Evolutionary conservation across 176 grass and related monocot species (phyloP).

Genomic region (Musa itinerans): DNA sequence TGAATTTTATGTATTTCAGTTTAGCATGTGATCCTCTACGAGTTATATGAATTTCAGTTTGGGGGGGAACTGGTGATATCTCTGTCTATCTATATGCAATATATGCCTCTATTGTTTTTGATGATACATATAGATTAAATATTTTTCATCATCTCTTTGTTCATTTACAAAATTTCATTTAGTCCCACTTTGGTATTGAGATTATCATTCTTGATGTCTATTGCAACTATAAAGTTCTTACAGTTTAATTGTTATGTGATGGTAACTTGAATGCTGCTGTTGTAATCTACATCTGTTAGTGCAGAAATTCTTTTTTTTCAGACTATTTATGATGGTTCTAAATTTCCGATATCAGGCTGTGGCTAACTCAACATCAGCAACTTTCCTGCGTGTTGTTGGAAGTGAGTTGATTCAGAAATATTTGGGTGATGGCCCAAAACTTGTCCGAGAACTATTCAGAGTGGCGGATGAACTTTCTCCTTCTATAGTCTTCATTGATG

Average conservation of each 20-base stretch:
- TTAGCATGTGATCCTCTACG: too few species aligned
- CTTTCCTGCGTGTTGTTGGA: conserved; percentile 13
- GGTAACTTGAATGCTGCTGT: not conserved
- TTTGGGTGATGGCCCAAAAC: conserved; percentile 14
- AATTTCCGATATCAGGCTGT: not conserved
- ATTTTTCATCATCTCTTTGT: too few species aligned
- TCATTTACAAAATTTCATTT: too few species aligned
- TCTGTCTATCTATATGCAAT: too few species aligned
- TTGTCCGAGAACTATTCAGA: conserved; percentile 10
- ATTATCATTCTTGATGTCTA: too few species aligned
- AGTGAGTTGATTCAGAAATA: conserved; percentile 13
- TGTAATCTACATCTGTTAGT: not conserved
- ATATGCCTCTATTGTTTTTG: too few species aligned
- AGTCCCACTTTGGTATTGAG: too few species aligned
- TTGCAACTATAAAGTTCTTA: not conserved
- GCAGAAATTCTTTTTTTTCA: not conserved
- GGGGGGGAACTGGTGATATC: too few species aligned
- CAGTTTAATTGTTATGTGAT: not conserved
- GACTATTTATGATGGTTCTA: not conserved
- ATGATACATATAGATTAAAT: too few species aligned
- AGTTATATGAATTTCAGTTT: too few species aligned
- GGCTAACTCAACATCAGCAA: conserved; percentile 13
- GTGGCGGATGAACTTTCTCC: conserved; percentile 13
- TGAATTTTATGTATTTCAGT: too few species aligned
- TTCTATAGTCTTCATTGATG: conserved; percentile 14